These are phyloP conservation scores for Clitocybe nebularis DNA, from an alignment of 1,284 basidiomycete genomes.

Conservation along the genomic window DNA sequence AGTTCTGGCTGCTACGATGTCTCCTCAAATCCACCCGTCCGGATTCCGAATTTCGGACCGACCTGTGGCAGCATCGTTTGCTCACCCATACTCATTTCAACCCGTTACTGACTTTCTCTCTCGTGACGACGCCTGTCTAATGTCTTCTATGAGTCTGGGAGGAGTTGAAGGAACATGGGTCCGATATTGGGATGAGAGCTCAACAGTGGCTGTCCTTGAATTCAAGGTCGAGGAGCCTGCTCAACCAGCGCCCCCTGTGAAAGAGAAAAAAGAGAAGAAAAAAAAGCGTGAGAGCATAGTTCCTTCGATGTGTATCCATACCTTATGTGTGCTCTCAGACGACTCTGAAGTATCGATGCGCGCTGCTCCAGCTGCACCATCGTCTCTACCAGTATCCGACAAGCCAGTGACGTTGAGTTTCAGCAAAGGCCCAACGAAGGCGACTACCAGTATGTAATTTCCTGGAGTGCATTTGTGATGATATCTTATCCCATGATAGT, in stretches of 20 bases:
- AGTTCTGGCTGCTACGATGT: conserved; percentile 78
- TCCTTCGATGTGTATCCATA: not conserved
- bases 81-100: conserved; percentile 82
- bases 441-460: conserved; percentile 30
- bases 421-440: conserved; percentile 48
- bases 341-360: conserved; percentile 23
- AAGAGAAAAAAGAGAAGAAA: conserved; percentile 68
- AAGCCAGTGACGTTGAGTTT: conserved; percentile 77
- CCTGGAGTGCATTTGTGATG: not conserved
- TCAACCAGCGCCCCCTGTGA: conserved; percentile 39
- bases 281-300: conserved; percentile 29
- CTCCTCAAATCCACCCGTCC: conserved; percentile 76
- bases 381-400: conserved; percentile 64
- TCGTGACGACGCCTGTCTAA: conserved; percentile 70
- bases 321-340: conserved; percentile 9
- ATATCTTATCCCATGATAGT: conserved; percentile 5
- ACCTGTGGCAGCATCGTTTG: conserved; percentile 86
- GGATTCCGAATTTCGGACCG: conserved; percentile 85
- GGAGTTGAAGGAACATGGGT: conserved; percentile 70
- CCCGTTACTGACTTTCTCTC: conserved; percentile 67
- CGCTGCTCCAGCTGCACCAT: conserved; percentile 43
- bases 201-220: conserved; percentile 66
- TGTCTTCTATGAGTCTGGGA: conserved; percentile 61
- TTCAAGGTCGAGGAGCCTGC: conserved; percentile 73
- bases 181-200: conserved; percentile 79